Evolutionary conservation across 257 asterid genomes (phyloP).

Genomic region (Plectranthus barbatus): DNA sequence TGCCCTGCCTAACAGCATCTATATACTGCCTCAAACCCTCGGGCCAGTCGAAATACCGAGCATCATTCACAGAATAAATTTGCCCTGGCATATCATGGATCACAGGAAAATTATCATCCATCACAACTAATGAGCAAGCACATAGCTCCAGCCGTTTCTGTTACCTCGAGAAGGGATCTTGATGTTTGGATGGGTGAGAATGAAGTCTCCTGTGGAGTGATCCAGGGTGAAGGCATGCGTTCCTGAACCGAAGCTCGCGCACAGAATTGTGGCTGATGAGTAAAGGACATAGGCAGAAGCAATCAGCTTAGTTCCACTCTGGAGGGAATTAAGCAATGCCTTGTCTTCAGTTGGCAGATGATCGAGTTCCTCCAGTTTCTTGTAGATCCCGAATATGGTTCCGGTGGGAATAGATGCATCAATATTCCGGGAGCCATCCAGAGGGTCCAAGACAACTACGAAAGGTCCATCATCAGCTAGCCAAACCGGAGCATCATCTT

Average conservation of each 20-base stretch:
- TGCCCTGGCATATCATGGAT: conserved; percentile 54
- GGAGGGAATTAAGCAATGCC: conserved; percentile 74
- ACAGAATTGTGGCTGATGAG: conserved; percentile 86
- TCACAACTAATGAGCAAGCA: neutral
- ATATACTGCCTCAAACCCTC: conserved; percentile 79
- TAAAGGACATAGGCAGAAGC: conserved; percentile 87
- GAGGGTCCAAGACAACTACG: conserved; percentile 82
- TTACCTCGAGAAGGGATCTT: conserved; percentile 78
- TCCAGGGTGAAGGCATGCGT: conserved; percentile 81
- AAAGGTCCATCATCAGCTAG: conserved; percentile 70
- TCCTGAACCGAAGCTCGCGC: conserved; percentile 75
- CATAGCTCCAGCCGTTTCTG: neutral
- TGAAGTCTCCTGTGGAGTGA: conserved; percentile 73
- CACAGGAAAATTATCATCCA: neutral
- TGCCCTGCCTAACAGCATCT: conserved; percentile 82
- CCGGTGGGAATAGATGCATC: conserved; percentile 99
- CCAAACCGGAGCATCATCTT: conserved; percentile 91
- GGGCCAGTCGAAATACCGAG: conserved; percentile 96
- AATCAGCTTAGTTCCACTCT: conserved; percentile 69
- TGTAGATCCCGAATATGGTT: conserved; percentile 78
- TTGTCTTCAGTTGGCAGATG: conserved; percentile 70
- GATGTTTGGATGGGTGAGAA: conserved; percentile 67
- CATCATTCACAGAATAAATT: conserved; percentile 90
- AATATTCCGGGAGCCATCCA: conserved; percentile 87
- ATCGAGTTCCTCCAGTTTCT: conserved; percentile 62